These are phyloP conservation scores for Oxytropis ochrocephala DNA, from an alignment of 306 rosid species.

Conservation along the genomic window DNA sequence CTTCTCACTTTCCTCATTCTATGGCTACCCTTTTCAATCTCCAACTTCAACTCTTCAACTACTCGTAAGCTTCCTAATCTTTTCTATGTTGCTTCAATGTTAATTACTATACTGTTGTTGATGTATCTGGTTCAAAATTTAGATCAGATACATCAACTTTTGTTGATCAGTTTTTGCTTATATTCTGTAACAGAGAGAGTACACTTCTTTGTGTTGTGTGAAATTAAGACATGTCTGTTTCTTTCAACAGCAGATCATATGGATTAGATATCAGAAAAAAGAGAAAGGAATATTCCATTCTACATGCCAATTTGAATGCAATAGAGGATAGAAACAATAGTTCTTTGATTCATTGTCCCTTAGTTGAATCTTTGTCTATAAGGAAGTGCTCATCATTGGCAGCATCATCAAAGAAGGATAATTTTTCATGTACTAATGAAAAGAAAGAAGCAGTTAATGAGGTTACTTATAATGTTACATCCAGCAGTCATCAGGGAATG, in stretches of 20 bases:
- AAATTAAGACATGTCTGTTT: conserved; percentile 1
- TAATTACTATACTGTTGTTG: too few species aligned
- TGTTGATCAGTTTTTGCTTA: too few species aligned
- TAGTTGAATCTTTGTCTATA: conserved; percentile 25
- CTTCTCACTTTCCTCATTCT: conserved; percentile 13
- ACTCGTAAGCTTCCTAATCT: conserved; percentile 38
- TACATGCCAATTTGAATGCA: conserved; percentile 20
- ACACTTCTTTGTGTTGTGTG: not conserved
- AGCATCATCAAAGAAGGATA: too few species aligned
- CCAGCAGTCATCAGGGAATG: conserved; percentile 10
- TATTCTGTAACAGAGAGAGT: too few species aligned
- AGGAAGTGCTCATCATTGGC: too few species aligned
- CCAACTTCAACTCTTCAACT: conserved; percentile 30
- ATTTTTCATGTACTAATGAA: conserved; percentile 25
- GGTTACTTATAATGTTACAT: conserved; percentile 12
- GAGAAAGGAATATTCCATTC: conserved; percentile 15
- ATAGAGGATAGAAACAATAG: conserved; percentile 29
- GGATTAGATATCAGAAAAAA: conserved; percentile 33
- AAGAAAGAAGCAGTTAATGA: conserved; percentile 18
- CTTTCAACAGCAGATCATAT: conserved; percentile 27
- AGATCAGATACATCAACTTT: too few species aligned
- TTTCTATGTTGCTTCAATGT: not conserved
- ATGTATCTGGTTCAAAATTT: too few species aligned
- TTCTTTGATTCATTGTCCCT: conserved; percentile 17
- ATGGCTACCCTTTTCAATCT: conserved; percentile 40